Conservation (phyloP, 2,329 filamentous ascomycete genomes). For the Colletotrichum karsti region DNA sequence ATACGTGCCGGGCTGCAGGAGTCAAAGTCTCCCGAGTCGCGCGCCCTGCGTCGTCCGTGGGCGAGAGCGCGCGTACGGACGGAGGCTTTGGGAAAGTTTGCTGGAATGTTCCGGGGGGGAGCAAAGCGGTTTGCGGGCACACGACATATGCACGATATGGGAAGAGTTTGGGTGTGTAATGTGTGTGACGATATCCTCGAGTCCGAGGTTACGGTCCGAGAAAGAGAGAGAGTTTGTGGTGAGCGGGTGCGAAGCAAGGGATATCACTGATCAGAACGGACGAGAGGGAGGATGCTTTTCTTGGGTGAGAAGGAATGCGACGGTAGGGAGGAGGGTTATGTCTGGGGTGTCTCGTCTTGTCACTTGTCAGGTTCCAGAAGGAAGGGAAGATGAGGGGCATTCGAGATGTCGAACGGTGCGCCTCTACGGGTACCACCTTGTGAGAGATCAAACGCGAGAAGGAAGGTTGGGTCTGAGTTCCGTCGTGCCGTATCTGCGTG, state of each 20-base stretch:
- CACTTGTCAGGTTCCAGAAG: constrained; percentile 26
- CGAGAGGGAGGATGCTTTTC: background rate
- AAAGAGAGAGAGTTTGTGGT: background rate
- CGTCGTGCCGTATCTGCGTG: background rate
- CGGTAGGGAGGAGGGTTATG: background rate
- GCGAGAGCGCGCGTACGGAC: background rate
- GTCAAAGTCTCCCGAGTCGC: constrained; percentile 25
- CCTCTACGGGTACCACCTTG: background rate
- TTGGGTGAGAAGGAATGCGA: background rate
- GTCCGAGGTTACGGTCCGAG: background rate
- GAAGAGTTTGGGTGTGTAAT: background rate
- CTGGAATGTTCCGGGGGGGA: constrained; percentile 11
- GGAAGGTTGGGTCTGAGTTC: background rate
- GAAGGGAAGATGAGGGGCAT: background rate
- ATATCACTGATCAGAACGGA: background rate
- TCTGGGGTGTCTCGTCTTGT: constrained; percentile 21
- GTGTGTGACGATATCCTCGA: background rate
- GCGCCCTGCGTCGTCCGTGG: background rate
- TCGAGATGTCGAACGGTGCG: background rate
- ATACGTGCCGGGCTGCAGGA: constrained; percentile 9
- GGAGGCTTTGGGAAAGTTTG: constrained; percentile 5
- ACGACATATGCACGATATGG: background rate
- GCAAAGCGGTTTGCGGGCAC: background rate
- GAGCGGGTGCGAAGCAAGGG: background rate
- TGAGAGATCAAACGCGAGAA: background rate